Evolutionary conservation across 306 rosid genomes (phyloP), one percentile per base, ranked within the genome.

Genomic region (Cucurbita moschata): DNA sequence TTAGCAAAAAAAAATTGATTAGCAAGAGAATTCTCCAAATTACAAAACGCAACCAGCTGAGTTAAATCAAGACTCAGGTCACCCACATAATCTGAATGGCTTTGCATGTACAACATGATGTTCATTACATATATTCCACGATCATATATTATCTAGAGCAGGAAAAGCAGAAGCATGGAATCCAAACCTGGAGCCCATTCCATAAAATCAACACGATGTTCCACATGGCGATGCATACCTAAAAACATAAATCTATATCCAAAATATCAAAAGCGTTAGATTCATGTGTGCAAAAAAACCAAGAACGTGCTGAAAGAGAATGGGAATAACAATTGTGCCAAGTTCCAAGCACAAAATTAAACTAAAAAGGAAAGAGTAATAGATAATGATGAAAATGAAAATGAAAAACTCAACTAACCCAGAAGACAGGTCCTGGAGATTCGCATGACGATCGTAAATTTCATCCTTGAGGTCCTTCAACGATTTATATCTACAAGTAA

Each of bases 141-240:
- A 44, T 44, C 54, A 43, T 18, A 50, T 50, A 30, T 15, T 70
- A 50, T 70, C 44, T 47, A 70, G 16, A 51, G 60, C 46, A 30
- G 44, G 47, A 51, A 71, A 51, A 63, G 58, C 52, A 10, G n/a
- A 14, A 67, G 71, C 71, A 67, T 11, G 18, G 55, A 43, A 67
- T 44, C 57, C 90, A 80, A 86, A 93, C 97, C 97, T 86, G 98
- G 98, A 80, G 98, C 98, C 98, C 98, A 90, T 74, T 94, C 98
- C 97, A 94, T 84, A 76, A 87, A 94, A 82, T 94, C 98, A 51
- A 79, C 97, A 46, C 97, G 86, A 78, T 86, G 98, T 79, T 94
- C 97, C 57, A 92, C 86, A 82, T 94, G 98, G 69, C 98, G 97
- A 82, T 90, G 98, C 92, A 94, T 76, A 58, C 98, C 98, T 84